Evolutionary conservation across 345 rosid species (phyloP).

Genomic region (Populus ilicifolia): DNA sequence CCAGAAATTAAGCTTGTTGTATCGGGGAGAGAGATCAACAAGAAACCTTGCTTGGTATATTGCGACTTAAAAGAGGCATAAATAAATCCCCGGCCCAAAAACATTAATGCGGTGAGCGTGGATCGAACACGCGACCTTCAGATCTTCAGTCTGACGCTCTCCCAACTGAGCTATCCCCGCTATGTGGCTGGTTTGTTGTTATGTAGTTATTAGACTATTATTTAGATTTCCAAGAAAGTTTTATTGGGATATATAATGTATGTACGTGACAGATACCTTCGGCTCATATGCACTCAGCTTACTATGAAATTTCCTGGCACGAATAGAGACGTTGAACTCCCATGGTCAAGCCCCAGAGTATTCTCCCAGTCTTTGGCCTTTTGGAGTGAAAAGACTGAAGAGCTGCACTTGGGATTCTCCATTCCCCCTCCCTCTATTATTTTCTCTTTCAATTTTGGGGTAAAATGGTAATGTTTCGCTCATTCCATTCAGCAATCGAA

Average conservation of each 20-base stretch:
- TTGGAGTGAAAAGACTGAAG: neutral
- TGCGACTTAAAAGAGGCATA: no score
- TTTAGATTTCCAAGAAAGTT: neutral
- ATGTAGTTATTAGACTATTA: no score
- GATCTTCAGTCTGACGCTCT: constrained; percentile 99
- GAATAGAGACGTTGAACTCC: no score
- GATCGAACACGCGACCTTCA: constrained; percentile 98
- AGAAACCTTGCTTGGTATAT: no score
- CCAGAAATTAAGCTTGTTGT: no score
- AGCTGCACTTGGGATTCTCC: neutral
- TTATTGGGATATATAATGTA: neutral
- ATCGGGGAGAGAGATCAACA: no score
- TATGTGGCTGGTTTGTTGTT: rapidly evolving
- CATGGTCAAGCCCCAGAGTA: neutral
- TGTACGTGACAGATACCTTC: neutral
- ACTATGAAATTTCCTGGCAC: neutral
- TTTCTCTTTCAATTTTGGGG: neutral
- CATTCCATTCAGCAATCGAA: neutral
- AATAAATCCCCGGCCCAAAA: no score
- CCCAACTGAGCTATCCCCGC: constrained; percentile 99
- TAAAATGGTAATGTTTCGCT: neutral
- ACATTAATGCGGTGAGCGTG: constrained; percentile 66
- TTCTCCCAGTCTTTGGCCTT: neutral
- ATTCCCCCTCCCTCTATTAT: neutral
- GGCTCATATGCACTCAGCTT: neutral